Conservation (phyloP, 306 rosid species). For the Corylus americana region DNA sequence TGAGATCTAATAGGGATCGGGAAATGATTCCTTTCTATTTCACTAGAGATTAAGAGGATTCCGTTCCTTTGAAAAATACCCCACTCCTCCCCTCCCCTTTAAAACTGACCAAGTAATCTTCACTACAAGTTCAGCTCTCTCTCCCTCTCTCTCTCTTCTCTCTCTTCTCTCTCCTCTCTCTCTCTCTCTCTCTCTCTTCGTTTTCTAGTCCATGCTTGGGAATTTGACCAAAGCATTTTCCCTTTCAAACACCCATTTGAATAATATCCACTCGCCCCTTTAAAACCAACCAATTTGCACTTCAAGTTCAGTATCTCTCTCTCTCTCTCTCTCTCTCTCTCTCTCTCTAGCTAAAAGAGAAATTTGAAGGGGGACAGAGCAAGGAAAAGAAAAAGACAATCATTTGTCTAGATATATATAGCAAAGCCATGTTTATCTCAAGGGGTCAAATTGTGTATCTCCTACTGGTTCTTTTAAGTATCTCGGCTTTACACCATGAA, state of each 20-base stretch:
- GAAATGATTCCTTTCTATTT: too few relatives aligned
- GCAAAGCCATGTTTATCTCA: slow-evolving; percentile 44
- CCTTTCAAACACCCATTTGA: slow-evolving; percentile 18
- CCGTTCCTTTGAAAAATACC: neutral
- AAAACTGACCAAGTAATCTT: neutral
- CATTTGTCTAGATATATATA: neutral
- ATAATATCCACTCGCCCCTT: neutral
- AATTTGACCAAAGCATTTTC: slow-evolving; percentile 31
- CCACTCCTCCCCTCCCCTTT: neutral
- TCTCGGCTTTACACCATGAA: slow-evolving; percentile 36
- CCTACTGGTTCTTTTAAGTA: slow-evolving; percentile 40
- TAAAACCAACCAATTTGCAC: slow-evolving; percentile 7
- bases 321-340: slow-evolving; percentile 8
- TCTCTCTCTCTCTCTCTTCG: neutral
- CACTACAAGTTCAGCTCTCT: neutral
- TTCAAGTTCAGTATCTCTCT: neutral
- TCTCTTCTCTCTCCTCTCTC: neutral
- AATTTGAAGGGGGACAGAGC: slow-evolving; percentile 11
- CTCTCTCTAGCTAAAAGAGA: slow-evolving; percentile 20
- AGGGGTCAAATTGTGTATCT: slow-evolving; percentile 39
- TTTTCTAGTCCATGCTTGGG: slow-evolving; percentile 1
- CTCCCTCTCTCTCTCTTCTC: neutral
- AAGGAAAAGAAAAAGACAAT: neutral
- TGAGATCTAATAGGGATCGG: too few relatives aligned
- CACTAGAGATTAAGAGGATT: too few relatives aligned